A percentile compares a stretch with the other conserved stretches of the same genome.
phyloP scores from a whole-genome alignment of 805 yeast genomes.

The Candida odintsovae region DNA sequence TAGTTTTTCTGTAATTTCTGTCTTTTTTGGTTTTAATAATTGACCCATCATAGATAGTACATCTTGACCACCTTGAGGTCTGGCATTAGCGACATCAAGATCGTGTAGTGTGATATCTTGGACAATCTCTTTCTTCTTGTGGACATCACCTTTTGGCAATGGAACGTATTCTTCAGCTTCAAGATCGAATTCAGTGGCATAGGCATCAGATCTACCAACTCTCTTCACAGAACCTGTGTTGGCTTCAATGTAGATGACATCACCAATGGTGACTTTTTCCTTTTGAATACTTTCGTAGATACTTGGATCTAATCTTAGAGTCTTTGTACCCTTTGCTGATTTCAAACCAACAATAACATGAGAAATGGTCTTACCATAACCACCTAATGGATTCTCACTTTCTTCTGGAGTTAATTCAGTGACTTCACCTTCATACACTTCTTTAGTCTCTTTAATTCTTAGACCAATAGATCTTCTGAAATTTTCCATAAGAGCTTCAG shows the following conservation, averaged over 20 bases:
- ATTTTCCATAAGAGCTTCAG: constrained; percentile 93
- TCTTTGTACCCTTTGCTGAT: constrained; percentile 88
- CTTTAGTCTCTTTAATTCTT: constrained; percentile 94
- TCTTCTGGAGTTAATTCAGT: constrained; percentile 94
- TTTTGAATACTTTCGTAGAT: constrained; percentile 92
- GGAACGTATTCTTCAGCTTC: constrained; percentile 99
- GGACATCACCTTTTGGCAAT: constrained; percentile 97
- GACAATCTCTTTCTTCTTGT: constrained; percentile 94
- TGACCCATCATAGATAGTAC: constrained; percentile 96
- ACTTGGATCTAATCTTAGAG: constrained; percentile 81
- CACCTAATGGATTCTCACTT: constrained; percentile 94
- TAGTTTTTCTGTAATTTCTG: constrained; percentile 94
- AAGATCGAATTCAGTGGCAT: constrained; percentile 95
- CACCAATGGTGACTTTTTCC: constrained; percentile 92
- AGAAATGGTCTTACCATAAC: constrained; percentile 93
- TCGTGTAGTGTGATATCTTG: constrained; percentile 97
- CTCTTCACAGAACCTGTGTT: constrained; percentile 96
- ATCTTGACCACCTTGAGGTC: constrained; percentile 97
- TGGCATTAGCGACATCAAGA: constrained; percentile 91
- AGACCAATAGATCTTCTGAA: constrained; percentile 95
- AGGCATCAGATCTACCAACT: constrained; percentile 97
- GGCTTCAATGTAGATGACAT: constrained; percentile 94
- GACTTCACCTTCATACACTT: constrained; percentile 97
- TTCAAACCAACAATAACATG: constrained; percentile 93
- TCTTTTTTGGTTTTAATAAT: constrained; percentile 89